Evolutionary conservation across 2,329 filamentous ascomycete species (phyloP).

Genomic region (Aspergillus ochraceoroseus): DNA sequence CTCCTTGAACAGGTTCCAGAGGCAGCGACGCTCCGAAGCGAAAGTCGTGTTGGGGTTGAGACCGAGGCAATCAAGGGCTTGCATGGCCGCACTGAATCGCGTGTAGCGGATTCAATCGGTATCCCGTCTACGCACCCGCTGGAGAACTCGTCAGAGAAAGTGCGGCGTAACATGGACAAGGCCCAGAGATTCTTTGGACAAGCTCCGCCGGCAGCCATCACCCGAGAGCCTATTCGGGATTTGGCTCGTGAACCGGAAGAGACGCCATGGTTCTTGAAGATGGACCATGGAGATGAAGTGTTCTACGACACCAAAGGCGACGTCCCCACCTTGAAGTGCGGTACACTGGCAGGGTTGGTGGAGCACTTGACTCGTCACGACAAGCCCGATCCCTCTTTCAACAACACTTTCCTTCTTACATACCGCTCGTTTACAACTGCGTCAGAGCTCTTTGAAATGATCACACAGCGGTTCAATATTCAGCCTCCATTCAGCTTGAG

Average conservation of each 20-base stretch:
- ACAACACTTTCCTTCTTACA: conserved; percentile 94
- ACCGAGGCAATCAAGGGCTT: conserved; percentile 23
- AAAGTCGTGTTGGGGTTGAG: conserved; percentile 31
- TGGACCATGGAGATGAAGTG: conserved; percentile 84
- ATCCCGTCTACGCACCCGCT: conserved; percentile 41
- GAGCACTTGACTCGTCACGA: conserved; percentile 95
- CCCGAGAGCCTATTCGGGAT: conserved; percentile 36
- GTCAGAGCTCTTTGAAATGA: conserved; percentile 81
- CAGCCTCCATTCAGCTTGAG: conserved; percentile 81
- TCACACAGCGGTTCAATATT: conserved; percentile 86
- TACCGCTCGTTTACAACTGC: conserved; percentile 93
- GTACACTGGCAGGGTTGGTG: conserved; percentile 80
- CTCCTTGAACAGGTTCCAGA: conserved; percentile 72
- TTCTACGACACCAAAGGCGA: conserved; percentile 81
- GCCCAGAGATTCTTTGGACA: conserved; percentile 48
- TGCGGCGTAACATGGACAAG: conserved; percentile 45
- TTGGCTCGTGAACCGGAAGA: conserved; percentile 62
- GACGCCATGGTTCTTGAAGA: conserved; percentile 72
- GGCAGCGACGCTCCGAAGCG: conserved; percentile 46
- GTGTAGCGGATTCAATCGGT: conserved; percentile 45
- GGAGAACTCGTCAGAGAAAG: conserved; percentile 37
- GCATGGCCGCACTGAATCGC: conserved; percentile 33
- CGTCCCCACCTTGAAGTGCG: conserved; percentile 74
- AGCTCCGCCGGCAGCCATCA: conserved; percentile 40
- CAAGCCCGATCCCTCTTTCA: conserved; percentile 89